A percentile compares a stretch with the other conserved stretches of the same genome.
Conservation (phyloP, 23 red algal species). For the Gracilariopsis chorda region DNA sequence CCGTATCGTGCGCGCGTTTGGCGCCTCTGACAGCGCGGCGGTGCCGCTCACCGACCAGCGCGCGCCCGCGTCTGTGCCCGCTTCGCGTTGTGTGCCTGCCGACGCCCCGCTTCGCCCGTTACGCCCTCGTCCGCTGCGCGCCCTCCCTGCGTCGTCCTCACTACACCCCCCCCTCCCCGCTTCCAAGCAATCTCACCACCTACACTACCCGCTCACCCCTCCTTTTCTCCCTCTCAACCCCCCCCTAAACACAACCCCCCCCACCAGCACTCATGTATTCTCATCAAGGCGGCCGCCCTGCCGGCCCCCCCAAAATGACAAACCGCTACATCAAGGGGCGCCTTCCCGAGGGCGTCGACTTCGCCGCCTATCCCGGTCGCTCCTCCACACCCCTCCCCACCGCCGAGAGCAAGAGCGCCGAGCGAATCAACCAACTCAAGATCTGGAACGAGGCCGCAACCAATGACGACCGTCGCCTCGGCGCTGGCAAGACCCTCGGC, state of each 20-base stretch:
- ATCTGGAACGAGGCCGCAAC: slow-evolving; percentile 87
- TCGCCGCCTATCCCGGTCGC: slow-evolving; percentile 70
- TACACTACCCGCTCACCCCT: neutral
- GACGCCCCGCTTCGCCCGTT: neutral
- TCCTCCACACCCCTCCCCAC: slow-evolving; percentile 74
- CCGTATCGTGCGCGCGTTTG: neutral
- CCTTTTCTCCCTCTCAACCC: neutral
- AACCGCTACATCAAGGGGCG: slow-evolving; percentile 85
- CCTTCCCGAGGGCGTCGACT: slow-evolving; percentile 73
- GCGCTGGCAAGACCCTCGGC: slow-evolving; percentile 31
- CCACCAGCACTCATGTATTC: slow-evolving; percentile 10
- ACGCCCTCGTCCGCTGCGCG: no score
- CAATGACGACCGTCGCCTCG: slow-evolving; percentile 62
- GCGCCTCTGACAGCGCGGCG: neutral
- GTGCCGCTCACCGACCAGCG: neutral
- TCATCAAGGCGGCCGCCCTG: slow-evolving; percentile 19
- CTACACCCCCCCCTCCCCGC: neutral
- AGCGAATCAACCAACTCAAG: slow-evolving; percentile 80
- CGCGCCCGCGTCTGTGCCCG: neutral
- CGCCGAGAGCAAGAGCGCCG: slow-evolving; percentile 70
- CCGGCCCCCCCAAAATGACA: slow-evolving; percentile 20
- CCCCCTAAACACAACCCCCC: neutral
- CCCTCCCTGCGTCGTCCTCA: no score
- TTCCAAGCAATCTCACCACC: neutral
- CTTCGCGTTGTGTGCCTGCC: neutral